phyloP scores from a whole-genome alignment of 1,139 yeast genomes.

The Diutina mesorugosa region DNA sequence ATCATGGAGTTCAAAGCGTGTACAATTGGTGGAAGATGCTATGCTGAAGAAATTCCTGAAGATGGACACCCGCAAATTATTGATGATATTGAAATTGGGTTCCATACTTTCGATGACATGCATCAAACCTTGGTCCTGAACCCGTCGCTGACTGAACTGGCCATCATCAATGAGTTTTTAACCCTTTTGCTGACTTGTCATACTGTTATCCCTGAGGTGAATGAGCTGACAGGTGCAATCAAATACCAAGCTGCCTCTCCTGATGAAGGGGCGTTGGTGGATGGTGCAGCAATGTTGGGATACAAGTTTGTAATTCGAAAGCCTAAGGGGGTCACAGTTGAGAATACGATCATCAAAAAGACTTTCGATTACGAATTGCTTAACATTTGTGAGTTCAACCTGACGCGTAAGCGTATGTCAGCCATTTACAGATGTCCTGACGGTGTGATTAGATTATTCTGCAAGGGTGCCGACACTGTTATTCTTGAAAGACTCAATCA shows the following conservation, averaged over 20 bases:
- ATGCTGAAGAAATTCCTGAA: constrained; percentile 83
- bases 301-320: constrained; percentile 74
- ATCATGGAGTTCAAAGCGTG: constrained; percentile 96
- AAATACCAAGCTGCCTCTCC: constrained; percentile 99
- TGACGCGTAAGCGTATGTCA: constrained; percentile 96
- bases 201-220: constrained; percentile 88
- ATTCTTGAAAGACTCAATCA: constrained; percentile 68
- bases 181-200: constrained; percentile 87
- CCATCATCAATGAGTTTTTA: constrained; percentile 69
- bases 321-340: constrained; percentile 68
- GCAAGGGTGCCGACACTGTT: constrained; percentile 98
- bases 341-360: constrained; percentile 24
- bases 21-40: constrained; percentile 85
- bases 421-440: constrained; percentile 92
- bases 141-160: constrained; percentile 34
- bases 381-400: constrained; percentile 91
- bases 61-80: constrained; percentile 60
- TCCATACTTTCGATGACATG: constrained; percentile 58
- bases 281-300: constrained; percentile 88
- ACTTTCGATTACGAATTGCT: constrained; percentile 56
- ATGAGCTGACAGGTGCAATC: constrained; percentile 43
- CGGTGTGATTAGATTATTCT: constrained; percentile 75
- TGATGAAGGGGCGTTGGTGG: constrained; percentile 96
- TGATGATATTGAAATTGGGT: constrained; percentile 79
- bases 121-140: constrained; percentile 31